These are phyloP conservation scores for Pelagomonas calceolata DNA, from an alignment of 108 stramenopile species.

Conservation along the genomic window DNA sequence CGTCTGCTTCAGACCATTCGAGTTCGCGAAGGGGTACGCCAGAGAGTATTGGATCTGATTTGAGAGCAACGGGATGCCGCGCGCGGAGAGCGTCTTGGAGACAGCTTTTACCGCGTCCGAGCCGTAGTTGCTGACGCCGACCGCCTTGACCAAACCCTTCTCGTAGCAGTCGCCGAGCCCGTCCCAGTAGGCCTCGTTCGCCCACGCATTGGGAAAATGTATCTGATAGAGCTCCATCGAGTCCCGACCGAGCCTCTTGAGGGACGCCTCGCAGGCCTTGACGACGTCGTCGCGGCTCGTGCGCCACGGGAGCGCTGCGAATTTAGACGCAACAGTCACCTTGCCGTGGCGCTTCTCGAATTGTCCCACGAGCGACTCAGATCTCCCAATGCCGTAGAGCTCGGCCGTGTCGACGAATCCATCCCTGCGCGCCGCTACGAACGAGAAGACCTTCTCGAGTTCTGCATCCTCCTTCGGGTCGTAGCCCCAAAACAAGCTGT, in stretches of 20 bases:
- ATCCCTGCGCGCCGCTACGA: conserved; percentile 23
- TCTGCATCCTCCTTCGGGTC: conserved; percentile 44
- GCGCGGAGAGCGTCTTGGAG: conserved; percentile 42
- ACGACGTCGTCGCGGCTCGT: conserved; percentile 51
- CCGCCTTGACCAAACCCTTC: conserved; percentile 48
- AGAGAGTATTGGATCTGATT: conserved; percentile 61
- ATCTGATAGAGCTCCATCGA: conserved; percentile 75
- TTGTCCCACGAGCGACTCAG: conserved; percentile 52
- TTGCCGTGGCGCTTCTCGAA: too few species aligned
- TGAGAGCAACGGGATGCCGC: conserved; percentile 46
- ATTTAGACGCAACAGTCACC: conserved; percentile 61
- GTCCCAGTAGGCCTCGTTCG: conserved; percentile 66
- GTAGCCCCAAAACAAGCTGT: conserved; percentile 69
- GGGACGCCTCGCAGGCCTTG: conserved; percentile 55
- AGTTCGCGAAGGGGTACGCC: conserved; percentile 44
- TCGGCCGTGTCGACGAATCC: conserved; percentile 71
- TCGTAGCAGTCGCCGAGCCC: conserved; percentile 54
- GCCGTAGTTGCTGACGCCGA: conserved; percentile 50
- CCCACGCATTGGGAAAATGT: conserved; percentile 57
- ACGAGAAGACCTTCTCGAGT: conserved; percentile 33
- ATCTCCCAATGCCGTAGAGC: conserved; percentile 64
- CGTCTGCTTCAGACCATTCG: conserved; percentile 48
- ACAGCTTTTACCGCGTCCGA: conserved; percentile 50
- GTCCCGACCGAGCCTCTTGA: conserved; percentile 47
- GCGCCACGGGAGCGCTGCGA: conserved; percentile 64